Percentiles rank a stretch among this genome's conserved stretches.
Conservation (phyloP, 768 basidiomycete species). For the Dacryopinax primogenitus region DNA sequence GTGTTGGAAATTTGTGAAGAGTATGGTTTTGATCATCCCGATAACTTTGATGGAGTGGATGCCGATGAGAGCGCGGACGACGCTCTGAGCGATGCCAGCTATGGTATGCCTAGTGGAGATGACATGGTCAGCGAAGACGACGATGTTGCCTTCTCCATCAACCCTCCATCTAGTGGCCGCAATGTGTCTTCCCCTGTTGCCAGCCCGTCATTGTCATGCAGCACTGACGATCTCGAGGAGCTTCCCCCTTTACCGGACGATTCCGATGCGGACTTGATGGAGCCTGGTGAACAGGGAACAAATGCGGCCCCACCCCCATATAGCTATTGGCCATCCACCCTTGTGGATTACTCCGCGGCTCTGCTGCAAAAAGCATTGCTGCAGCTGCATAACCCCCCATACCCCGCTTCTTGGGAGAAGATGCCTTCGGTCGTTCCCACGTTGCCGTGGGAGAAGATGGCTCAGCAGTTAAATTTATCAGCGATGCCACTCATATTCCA, state of each 20-base stretch:
- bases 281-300: background rate
- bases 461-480: background rate
- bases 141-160: background rate
- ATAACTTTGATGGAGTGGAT: slow-evolving; percentile 20
- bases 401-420: background rate
- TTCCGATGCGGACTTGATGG: background rate
- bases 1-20: slow-evolving; percentile 32
- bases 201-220: background rate
- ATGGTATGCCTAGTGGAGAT: background rate
- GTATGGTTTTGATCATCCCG: slow-evolving; percentile 18
- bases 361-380: background rate
- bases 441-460: background rate
- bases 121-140: slow-evolving; percentile 7
- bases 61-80: slow-evolving; percentile 17
- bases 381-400: background rate
- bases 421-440: background rate
- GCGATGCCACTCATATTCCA: slow-evolving; percentile 3
- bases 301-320: background rate
- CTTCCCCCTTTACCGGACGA: background rate
- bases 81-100: background rate
- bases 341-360: background rate
- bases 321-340: background rate
- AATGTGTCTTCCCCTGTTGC: background rate
- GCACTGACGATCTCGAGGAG: background rate
- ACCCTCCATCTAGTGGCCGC: background rate